These are phyloP conservation scores for Russula sp. DNA, from an alignment of 768 basidiomycete genomes.

Conservation along the genomic window DNA sequence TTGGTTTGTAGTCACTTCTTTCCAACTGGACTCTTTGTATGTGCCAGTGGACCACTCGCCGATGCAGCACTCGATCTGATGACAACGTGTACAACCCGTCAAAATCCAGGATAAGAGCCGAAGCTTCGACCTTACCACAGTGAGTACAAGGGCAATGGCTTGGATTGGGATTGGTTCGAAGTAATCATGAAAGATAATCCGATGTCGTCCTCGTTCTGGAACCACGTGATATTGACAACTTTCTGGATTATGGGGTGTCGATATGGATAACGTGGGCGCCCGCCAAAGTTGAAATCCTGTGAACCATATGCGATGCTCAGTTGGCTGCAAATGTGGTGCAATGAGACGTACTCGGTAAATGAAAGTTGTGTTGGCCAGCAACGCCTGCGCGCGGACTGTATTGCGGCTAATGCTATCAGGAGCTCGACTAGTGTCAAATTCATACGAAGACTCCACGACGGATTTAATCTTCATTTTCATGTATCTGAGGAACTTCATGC, in stretches of 20 bases:
- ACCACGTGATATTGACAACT: slow-evolving; percentile 19
- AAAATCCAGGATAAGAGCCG: neutral
- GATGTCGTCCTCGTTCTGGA: neutral
- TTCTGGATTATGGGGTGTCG: slow-evolving; percentile 18
- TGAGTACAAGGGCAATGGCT: slow-evolving; percentile 6
- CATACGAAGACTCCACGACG: slow-evolving; percentile 4
- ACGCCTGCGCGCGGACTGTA: neutral
- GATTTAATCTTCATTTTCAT: neutral
- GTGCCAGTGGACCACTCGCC: slow-evolving; percentile 13
- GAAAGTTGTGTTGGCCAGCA: slow-evolving; percentile 5
- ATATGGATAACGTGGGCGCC: neutral
- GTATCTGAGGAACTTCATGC: neutral
- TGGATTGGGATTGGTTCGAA: slow-evolving; percentile 6
- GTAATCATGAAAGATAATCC: slow-evolving; percentile 10
- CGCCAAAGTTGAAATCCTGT: neutral
- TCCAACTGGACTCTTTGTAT: neutral
- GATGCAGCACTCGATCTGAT: slow-evolving; percentile 20
- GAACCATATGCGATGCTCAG: neutral
- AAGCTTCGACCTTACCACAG: slow-evolving; percentile 9
- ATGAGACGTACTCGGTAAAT: slow-evolving; percentile 11
- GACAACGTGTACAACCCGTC: neutral
- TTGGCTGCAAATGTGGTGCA: neutral
- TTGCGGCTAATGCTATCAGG: slow-evolving; percentile 11
- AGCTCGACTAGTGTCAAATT: slow-evolving; percentile 14
- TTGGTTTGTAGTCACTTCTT: neutral